Base-by-base conservation (phyloP, 1,284 basidiomycete species). In the Fistulina hepatica region DNA sequence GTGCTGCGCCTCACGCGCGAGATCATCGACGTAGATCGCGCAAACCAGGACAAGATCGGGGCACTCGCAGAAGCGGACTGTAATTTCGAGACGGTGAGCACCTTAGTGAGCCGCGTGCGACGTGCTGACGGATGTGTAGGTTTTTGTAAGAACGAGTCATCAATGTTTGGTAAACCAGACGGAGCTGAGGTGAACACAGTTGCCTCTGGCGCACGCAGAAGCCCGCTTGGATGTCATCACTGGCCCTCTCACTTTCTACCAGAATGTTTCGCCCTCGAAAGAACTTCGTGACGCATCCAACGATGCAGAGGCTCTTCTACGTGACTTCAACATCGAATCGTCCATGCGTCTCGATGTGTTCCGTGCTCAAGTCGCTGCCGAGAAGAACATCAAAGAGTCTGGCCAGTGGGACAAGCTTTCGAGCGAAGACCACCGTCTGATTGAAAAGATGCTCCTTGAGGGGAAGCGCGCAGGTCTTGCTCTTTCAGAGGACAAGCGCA, bases 281-380 rank as follows among this genome's bases (percentile, higher is more conserved):
- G 71, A 70, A 32, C 65, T 89, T 15, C 70, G 85, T 6, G 81
- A 86, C 48, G 79, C 81, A 1, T 78, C 81, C 1, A 81, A 76
- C 40, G 71, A 72, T 25, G 76, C 78, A 1, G 82, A 88, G 52
- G 67, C 71, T n/a, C 60, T 73, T 28, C 57, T 77, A 16, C 73
- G 76, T 34, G 72, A 83, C 44, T 84, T 74, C 44, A 61, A 62
- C 19, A 76, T 88, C 28, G 77, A 84, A 44, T 65, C 71, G 2
- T 75, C 76, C 11, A 86, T 86, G 77, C 72, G 85, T 7, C 52
- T 80, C 32, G 86, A 90, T 48, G 69, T 89, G 24, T 89, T 73
- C 61, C 61, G 72, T 24, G 78, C 80, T 25, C 77, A 85, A 49
- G 56, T 73, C 11, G 69, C 71, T 13, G 84, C 83, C 0, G 67